These are phyloP conservation scores for Pythium sp. DNA, from an alignment of 352 stramenopile genomes.

Conservation along the genomic window DNA sequence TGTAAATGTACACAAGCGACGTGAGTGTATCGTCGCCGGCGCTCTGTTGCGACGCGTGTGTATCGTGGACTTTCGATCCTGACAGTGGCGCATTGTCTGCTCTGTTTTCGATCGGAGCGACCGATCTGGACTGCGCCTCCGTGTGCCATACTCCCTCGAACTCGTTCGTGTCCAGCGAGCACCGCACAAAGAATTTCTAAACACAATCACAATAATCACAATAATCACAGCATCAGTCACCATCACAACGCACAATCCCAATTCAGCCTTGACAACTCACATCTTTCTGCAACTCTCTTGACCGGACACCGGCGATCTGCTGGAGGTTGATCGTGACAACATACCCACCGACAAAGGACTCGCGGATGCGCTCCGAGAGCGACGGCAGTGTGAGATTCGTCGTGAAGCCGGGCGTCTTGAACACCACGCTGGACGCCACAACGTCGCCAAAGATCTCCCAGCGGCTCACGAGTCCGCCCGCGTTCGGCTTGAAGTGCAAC, in stretches of 20 bases:
- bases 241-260: neutral
- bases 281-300: slow-evolving; percentile 51
- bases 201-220: neutral
- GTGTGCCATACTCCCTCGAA: slow-evolving; percentile 85
- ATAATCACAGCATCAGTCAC: neutral
- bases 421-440: slow-evolving; percentile 84
- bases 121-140: slow-evolving; percentile 65
- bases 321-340: slow-evolving; percentile 70
- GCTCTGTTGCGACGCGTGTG: neutral
- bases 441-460: slow-evolving; percentile 88
- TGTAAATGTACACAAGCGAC: slow-evolving; percentile 67
- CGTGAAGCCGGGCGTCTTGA: slow-evolving; percentile 68
- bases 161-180: slow-evolving; percentile 81
- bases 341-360: slow-evolving; percentile 81
- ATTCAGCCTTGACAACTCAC: slow-evolving; percentile 21
- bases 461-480: slow-evolving; percentile 47
- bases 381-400: slow-evolving; percentile 83
- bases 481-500: slow-evolving; percentile 70
- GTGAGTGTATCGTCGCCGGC: neutral
- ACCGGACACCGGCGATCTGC: slow-evolving; percentile 64
- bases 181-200: slow-evolving; percentile 79
- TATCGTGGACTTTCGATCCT: neutral
- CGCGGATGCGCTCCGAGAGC: slow-evolving; percentile 75
- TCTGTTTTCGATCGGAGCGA: slow-evolving; percentile 33
- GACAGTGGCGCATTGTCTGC: neutral